phyloP scores from a whole-genome alignment of 2,329 filamentous ascomycete species.

The Dothiorella sarmentorum region DNA sequence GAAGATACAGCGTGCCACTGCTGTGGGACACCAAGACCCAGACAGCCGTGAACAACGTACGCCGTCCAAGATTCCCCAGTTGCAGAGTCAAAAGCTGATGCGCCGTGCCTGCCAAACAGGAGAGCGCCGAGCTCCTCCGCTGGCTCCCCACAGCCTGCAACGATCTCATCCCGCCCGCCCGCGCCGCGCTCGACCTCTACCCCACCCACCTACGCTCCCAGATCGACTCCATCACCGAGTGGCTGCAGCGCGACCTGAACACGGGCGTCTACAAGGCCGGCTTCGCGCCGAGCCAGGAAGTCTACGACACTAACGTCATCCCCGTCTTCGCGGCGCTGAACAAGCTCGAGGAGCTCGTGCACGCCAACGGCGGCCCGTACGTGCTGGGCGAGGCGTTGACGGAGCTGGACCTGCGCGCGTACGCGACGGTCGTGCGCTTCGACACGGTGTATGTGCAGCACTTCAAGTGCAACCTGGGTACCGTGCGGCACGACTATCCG shows the following conservation, averaged over 20 bases:
- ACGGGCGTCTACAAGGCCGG: constrained; percentile 60
- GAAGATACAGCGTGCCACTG: constrained; percentile 58
- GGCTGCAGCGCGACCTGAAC: constrained; percentile 58
- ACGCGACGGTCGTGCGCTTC: constrained; percentile 57
- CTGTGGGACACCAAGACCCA: constrained; percentile 59
- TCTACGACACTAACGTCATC: constrained; percentile 54
- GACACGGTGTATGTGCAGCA: constrained; percentile 63
- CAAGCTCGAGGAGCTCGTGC: constrained; percentile 51
- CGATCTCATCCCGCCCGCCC: constrained; percentile 42
- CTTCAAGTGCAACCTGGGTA: constrained; percentile 64
- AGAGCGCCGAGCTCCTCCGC: constrained; percentile 56
- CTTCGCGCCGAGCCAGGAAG: constrained; percentile 54
- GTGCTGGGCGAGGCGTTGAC: constrained; percentile 55
- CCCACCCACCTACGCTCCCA: constrained; percentile 45
- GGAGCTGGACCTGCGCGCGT: constrained; percentile 58
- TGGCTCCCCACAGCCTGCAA: constrained; percentile 58
- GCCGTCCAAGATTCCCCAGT: not conserved
- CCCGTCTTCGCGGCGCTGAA: constrained; percentile 59
- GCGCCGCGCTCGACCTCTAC: constrained; percentile 50
- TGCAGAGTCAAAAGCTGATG: not conserved
- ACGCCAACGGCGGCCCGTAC: constrained; percentile 51
- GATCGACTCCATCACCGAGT: constrained; percentile 53
- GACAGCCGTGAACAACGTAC: constrained; percentile 56
- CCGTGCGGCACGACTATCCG: constrained; percentile 58
- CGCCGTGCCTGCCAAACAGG: constrained; percentile 31